Base-by-base conservation (phyloP, 2,329 filamentous ascomycete species). In the Cryphonectria japonica region DNA sequence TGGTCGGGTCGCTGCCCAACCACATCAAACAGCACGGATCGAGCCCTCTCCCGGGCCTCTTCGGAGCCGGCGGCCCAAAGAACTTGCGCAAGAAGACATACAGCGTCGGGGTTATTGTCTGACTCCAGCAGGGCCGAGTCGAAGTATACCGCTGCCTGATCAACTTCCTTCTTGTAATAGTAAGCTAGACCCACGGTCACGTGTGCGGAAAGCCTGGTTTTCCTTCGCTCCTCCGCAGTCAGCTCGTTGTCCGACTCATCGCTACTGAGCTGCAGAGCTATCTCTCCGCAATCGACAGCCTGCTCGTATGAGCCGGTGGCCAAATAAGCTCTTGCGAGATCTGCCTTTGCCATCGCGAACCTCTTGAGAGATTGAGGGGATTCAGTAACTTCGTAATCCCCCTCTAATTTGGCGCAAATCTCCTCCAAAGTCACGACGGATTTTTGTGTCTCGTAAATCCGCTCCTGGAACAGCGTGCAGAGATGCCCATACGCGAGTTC, bases 41-140 rank as follows among this genome's bases (percentile, higher is more conserved):
- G 88, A 22, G 95, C 95, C 73, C 92, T 89, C 66, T 91, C 89
- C 63, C 91, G 89, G 69, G 95, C 92, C 0, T 90, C 86, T 8
- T 91, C 88, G 0, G 90, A 89, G 11, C 93, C 94, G 74, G 93
- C 94, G 0, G 95, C 95, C 95, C 96, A 99, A 0, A 98, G 86
- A 0, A 98, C 93, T 80, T 98, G 94, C 0, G 95, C 93, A 16
- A 98, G 85, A 16, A 98, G 85, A 77, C 95, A 98, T 0, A 94
- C 91, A 0, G 95, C 92, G 77, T 98, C 94, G 0, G 95, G 92
- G 73, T 94, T 90, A 52, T 88, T 88, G 41, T 88, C 83, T 0
- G 92, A 94, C 78, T 97, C 94, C 69, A 91, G 86, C 9, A 98
- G 85, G 0, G 94, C 94, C 2, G 89, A 85, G 74, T 93, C 89